Evolutionary conservation across 495 filamentous ascomycete genomes (phyloP).

Genomic region (Geopyxis carbonaria): DNA sequence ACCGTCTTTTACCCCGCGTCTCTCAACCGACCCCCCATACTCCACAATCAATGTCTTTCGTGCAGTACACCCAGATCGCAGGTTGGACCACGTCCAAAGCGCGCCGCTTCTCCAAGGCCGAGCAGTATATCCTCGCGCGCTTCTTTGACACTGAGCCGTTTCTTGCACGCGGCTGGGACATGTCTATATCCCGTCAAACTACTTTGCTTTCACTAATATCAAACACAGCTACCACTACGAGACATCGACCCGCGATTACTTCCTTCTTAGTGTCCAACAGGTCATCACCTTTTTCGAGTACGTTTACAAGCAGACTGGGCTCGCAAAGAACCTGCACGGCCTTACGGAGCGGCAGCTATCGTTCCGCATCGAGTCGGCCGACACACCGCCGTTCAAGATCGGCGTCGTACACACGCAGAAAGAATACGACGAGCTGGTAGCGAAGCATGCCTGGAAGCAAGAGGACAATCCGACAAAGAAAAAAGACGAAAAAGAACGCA

Average conservation of each 20-base stretch:
- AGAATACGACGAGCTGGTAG: slow-evolving; percentile 16
- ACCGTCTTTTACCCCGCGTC: too few relatives aligned
- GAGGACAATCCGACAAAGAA: background rate
- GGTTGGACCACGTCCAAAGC: slow-evolving; percentile 13
- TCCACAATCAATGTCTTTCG: background rate
- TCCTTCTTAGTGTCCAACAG: slow-evolving; percentile 16
- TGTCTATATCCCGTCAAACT: slow-evolving; percentile 10
- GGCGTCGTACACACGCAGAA: slow-evolving; percentile 11
- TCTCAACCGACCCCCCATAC: background rate
- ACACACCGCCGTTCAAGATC: slow-evolving; percentile 7
- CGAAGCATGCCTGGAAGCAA: slow-evolving; percentile 6
- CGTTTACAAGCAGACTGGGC: slow-evolving; percentile 12
- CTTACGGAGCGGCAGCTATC: slow-evolving; percentile 8
- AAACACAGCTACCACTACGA: slow-evolving; percentile 15
- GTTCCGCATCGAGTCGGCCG: slow-evolving; percentile 8
- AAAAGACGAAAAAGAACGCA: background rate
- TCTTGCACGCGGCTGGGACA: slow-evolving; percentile 18
- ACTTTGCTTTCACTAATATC: slow-evolving; percentile 7
- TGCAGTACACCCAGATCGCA: background rate
- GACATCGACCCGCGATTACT: slow-evolving; percentile 8
- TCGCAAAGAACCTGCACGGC: slow-evolving; percentile 10
- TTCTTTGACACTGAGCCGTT: slow-evolving; percentile 21
- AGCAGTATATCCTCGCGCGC: slow-evolving; percentile 19
- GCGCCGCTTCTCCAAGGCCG: slow-evolving; percentile 17
- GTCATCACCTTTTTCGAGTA: slow-evolving; percentile 12